Percentiles rank a stretch among this genome's conserved stretches.
These are phyloP conservation scores for Viola pubescens DNA, from an alignment of 441 rosid species.

Conservation along the genomic window DNA sequence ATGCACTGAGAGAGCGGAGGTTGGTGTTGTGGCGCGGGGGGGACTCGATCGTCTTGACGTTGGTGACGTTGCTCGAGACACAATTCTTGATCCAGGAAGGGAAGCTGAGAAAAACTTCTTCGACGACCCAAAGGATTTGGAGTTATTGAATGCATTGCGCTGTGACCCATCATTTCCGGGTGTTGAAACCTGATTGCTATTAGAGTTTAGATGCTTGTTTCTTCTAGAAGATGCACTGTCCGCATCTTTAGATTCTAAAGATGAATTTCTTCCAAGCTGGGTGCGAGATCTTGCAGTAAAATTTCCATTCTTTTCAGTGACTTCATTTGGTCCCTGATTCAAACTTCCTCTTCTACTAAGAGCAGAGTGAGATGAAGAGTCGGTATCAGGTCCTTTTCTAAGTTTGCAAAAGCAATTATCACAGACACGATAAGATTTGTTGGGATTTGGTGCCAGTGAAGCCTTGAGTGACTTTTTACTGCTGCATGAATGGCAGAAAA, in stretches of 20 bases:
- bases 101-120: constrained; percentile 94
- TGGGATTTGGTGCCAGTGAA: constrained; percentile 94
- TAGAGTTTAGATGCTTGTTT: constrained; percentile 71
- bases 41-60: constrained; percentile 88
- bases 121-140: constrained; percentile 85
- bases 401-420: constrained; percentile 74
- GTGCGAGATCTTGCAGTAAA: constrained; percentile 58
- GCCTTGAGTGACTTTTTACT: constrained; percentile 81
- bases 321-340: constrained; percentile 51
- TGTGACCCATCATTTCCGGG: constrained; percentile 71
- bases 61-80: constrained; percentile 96
- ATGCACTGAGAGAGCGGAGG: constrained; percentile 68
- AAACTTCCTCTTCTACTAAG: constrained; percentile 76
- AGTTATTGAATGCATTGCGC: constrained; percentile 56
- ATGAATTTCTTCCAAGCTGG: constrained; percentile 69
- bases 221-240: constrained; percentile 56
- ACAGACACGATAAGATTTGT: constrained; percentile 91
- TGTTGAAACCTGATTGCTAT: constrained; percentile 83
- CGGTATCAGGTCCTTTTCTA: constrained; percentile 56
- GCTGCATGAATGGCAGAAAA: constrained; percentile 90
- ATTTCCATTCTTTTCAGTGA: constrained; percentile 56
- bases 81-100: constrained; percentile 96
- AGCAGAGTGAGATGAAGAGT: constrained; percentile 57
- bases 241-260: constrained; percentile 69
- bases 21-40: constrained; percentile 93